Conservation (phyloP, 2,329 filamentous ascomycete species). For the Pezicula carpinea region DNA sequence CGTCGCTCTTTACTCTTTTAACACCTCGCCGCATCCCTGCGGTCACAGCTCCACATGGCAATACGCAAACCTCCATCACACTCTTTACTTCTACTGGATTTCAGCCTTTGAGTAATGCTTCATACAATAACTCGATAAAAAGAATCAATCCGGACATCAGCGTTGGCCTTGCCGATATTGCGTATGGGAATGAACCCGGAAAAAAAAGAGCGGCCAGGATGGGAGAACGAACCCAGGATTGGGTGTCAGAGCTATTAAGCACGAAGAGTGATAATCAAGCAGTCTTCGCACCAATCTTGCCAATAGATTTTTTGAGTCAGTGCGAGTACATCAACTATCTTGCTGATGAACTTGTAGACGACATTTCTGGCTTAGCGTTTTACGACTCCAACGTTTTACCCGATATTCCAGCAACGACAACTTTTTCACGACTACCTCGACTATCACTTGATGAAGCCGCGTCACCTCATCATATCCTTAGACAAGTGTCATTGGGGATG, state of each 20-base stretch:
- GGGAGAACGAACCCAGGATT: conserved; percentile 79
- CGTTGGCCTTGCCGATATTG: conserved; percentile 72
- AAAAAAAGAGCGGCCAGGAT: conserved; percentile 76
- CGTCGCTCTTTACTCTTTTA: conserved; percentile 63
- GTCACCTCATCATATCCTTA: conserved; percentile 72
- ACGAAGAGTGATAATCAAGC: conserved; percentile 29
- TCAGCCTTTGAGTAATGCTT: conserved; percentile 59
- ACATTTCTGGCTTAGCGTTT: conserved; percentile 67
- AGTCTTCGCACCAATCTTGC: conserved; percentile 65
- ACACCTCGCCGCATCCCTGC: conserved; percentile 75
- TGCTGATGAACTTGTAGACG: conserved; percentile 52
- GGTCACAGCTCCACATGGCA: conserved; percentile 65
- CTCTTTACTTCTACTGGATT: conserved; percentile 88
- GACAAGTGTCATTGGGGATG: conserved; percentile 69
- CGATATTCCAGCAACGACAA: conserved; percentile 52
- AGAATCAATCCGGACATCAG: conserved; percentile 75
- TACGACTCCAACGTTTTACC: conserved; percentile 69
- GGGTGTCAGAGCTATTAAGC: conserved; percentile 65
- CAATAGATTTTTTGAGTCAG: conserved; percentile 70
- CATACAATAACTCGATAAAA: conserved; percentile 63
- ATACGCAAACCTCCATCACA: conserved; percentile 66
- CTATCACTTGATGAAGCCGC: conserved; percentile 67
- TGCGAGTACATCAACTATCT: conserved; percentile 75
- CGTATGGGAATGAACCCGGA: conserved; percentile 50
- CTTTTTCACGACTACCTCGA: conserved; percentile 61